Conservation (phyloP, 2,329 filamentous ascomycete genomes). For the Botrytis squamosa region DNA sequence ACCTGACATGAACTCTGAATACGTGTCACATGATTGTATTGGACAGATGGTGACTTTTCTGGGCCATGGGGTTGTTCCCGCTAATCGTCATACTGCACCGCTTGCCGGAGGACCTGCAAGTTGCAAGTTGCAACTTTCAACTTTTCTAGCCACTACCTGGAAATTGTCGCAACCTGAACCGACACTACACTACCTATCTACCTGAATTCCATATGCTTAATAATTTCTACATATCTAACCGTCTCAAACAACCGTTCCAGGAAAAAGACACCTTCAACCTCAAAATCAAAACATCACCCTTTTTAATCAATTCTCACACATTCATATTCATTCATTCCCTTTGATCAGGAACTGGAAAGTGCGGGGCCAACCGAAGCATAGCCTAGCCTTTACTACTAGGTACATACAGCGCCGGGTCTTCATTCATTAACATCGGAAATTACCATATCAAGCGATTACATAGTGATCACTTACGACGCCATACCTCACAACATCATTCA, state of each 20-base stretch:
- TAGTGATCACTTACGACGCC: slow-evolving; percentile 7
- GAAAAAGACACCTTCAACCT: neutral
- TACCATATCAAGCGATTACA: slow-evolving; percentile 15
- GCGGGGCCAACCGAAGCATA: slow-evolving; percentile 15
- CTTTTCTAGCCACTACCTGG: neutral
- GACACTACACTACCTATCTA: neutral
- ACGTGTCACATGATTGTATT: slow-evolving; percentile 6
- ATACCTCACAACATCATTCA: slow-evolving; percentile 8
- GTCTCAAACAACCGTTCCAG: neutral
- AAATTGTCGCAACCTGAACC: neutral
- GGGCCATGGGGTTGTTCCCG: neutral
- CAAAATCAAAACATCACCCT: neutral
- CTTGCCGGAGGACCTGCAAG: slow-evolving; percentile 7
- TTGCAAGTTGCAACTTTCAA: neutral
- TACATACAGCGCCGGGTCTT: slow-evolving; percentile 4
- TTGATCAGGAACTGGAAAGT: slow-evolving; percentile 8
- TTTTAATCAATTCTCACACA: neutral
- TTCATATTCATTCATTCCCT: neutral
- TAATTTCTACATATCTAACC: neutral
- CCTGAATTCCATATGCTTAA: neutral
- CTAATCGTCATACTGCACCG: slow-evolving; percentile 9
- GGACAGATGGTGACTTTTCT: neutral
- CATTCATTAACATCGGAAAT: slow-evolving; percentile 11
- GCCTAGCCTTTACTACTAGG: neutral
- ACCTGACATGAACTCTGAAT: slow-evolving; percentile 2